Conservation (phyloP, 2,329 filamentous ascomycete species). For the Monilinia polystroma region DNA sequence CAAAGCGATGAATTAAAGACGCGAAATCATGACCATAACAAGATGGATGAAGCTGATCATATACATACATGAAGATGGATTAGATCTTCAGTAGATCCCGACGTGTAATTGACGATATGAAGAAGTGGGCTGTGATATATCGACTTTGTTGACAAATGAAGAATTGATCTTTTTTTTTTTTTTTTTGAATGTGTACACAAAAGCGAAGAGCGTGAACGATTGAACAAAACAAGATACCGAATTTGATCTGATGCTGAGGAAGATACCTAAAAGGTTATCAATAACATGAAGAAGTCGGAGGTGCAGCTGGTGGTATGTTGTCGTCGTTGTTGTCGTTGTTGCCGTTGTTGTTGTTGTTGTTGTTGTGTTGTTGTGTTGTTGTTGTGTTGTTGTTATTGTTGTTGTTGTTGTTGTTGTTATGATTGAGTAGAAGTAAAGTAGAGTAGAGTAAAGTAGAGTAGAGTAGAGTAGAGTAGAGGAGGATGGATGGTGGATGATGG, state of each 20-base stretch:
- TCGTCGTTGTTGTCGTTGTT: background rate
- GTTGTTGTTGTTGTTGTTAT: slow-evolving; percentile 5
- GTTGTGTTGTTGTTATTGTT: background rate
- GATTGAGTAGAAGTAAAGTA: background rate
- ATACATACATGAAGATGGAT: slow-evolving; percentile 33
- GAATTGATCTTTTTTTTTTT: slow-evolving; percentile 20
- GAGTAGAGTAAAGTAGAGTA: background rate
- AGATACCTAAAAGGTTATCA: slow-evolving; percentile 10
- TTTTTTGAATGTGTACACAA: slow-evolving; percentile 9
- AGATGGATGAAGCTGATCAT: background rate
- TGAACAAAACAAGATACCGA: slow-evolving; percentile 21
- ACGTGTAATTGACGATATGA: slow-evolving; percentile 28
- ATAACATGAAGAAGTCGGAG: background rate
- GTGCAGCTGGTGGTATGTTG: background rate
- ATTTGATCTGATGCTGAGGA: slow-evolving; percentile 8
- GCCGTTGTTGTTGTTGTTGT: slow-evolving; percentile 1
- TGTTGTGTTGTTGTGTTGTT: background rate
- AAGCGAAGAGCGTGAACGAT: slow-evolving; percentile 17
- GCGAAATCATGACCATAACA: slow-evolving; percentile 26
- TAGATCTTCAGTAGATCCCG: slow-evolving; percentile 16
- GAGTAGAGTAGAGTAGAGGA: background rate
- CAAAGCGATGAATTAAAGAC: slow-evolving; percentile 27
- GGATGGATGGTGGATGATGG: too few relatives aligned
- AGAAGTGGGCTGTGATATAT: slow-evolving; percentile 28
- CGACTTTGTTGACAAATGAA: slow-evolving; percentile 28